Base-by-base conservation (phyloP, 805 yeast genomes). In the Ogataea parapolymorpha region DNA sequence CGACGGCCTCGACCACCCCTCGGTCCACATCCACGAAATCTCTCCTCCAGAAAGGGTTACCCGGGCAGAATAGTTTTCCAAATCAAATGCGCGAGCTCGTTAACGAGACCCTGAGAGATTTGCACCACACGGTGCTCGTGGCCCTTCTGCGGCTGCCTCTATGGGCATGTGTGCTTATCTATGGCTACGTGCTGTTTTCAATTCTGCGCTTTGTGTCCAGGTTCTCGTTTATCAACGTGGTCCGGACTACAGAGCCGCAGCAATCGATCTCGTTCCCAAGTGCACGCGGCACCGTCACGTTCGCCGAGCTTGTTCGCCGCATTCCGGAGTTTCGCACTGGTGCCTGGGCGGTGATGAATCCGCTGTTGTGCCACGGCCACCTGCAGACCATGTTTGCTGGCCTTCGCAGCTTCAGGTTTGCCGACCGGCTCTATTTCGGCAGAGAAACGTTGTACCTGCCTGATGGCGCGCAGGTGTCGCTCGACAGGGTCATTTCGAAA, bases 351-450 rank as follows among this genome's bases (percentile, higher is more conserved):
- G 64, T 76, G 59, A 66, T 82, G 57, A 74, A 78, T 46, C 93
- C 93, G 6, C 62, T 74, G 3, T 59, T 83, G 22, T 77, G 78
- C 59, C 79, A 79, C 45, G 96, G 96, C 17, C 74, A 82, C 41
- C 62, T 86, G 20, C 96, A 90, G 62, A 88, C 96, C 2, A 56
- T 83, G 58, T 80, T 77, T 55, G 77, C 90, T 33, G 75, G 82
- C 2, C 62, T 70, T 16, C 75, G 78, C 27, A 71, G 72, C 41
- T 73, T 74, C 42, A 67, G 76, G n/a, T 65, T 67, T 30, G 61
- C 62, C 22, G 82, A 81, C 51, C 53, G 65, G 31, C 75, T 85
- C 2, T 78, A 78, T 59, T 90, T 88, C 50, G 95, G 95, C 2
- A 72, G 96, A 53, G 77, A 84, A 51, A 55, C 83, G 8, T 66